Evolutionary conservation across 768 basidiomycete genomes (phyloP).

Genomic region (Hypholoma fasciculare): DNA sequence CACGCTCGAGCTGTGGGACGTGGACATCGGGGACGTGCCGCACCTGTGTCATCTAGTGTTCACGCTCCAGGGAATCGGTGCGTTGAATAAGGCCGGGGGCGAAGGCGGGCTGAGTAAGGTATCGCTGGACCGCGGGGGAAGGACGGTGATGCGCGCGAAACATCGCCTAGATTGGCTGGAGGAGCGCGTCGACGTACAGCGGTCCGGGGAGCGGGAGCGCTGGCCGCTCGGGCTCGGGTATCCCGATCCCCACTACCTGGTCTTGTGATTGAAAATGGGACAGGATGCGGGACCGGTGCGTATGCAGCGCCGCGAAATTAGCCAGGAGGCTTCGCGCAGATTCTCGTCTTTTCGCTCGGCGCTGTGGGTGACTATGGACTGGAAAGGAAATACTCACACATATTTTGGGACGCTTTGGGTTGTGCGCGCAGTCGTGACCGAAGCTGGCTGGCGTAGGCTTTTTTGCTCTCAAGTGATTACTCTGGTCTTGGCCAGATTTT

Average conservation of each 20-base stretch:
- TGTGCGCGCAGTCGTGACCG: too few relatives aligned
- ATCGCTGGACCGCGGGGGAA: constrained; percentile 36
- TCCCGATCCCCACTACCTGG: constrained; percentile 33
- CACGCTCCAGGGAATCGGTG: constrained; percentile 12
- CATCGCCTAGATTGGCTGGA: constrained; percentile 27
- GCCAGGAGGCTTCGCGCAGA: too few relatives aligned
- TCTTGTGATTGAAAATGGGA: not conserved
- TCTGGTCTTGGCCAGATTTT: too few relatives aligned
- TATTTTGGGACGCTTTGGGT: too few relatives aligned
- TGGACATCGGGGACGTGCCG: constrained; percentile 30
- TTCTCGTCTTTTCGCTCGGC: too few relatives aligned
- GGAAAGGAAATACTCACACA: too few relatives aligned
- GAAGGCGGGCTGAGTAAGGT: constrained; percentile 15
- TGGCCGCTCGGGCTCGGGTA: constrained; percentile 43
- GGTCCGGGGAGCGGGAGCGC: constrained; percentile 24
- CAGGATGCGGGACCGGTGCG: too few relatives aligned
- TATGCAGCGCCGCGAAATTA: too few relatives aligned
- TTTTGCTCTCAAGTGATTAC: too few relatives aligned
- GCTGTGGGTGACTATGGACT: too few relatives aligned
- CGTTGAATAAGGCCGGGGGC: not conserved
- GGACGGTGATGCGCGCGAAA: constrained; percentile 31
- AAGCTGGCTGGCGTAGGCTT: too few relatives aligned
- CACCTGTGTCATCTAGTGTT: constrained; percentile 32
- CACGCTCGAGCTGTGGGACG: constrained; percentile 31
- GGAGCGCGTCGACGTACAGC: constrained; percentile 29